Percentiles rank a stretch among this genome's conserved stretches.
These are phyloP conservation scores for Fistulifera pelliculosa DNA, from an alignment of 108 stramenopile species.

Conservation along the genomic window DNA sequence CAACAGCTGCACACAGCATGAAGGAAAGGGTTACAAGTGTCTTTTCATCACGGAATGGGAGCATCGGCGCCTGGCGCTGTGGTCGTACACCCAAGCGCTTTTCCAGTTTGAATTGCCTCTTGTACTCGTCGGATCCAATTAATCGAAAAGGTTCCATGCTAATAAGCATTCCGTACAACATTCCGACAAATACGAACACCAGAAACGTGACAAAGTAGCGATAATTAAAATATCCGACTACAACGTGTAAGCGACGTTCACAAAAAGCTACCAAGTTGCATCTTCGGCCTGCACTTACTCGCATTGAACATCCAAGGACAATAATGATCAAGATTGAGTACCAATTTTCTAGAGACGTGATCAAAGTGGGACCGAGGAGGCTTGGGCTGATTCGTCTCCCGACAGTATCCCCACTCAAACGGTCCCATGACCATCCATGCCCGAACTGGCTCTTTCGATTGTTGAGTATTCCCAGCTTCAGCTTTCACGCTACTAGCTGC, in stretches of 20 bases:
- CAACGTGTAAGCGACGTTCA: neutral
- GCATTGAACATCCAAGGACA: conserved; percentile 94
- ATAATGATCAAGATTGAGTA: conserved; percentile 96
- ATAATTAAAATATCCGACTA: conserved; percentile 95
- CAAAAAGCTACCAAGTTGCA: neutral
- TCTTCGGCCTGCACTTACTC: conserved; percentile 17
- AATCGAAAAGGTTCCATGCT: conserved; percentile 49
- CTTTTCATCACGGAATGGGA: conserved; percentile 53
- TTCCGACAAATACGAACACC: conserved; percentile 52
- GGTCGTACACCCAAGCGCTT: neutral
- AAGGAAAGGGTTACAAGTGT: conserved; percentile 62
- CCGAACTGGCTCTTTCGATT: conserved; percentile 7
- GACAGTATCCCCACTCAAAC: conserved; percentile 80
- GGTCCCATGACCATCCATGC: conserved; percentile 69
- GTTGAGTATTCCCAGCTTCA: neutral
- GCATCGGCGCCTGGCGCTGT: conserved; percentile 25
- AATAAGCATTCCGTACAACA: conserved; percentile 64
- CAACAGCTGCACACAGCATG: conserved; percentile 76
- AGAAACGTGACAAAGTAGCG: conserved; percentile 95
- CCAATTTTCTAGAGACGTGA: conserved; percentile 73
- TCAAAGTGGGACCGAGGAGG: conserved; percentile 85
- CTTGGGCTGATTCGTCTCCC: conserved; percentile 69
- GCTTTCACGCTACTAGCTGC: neutral
- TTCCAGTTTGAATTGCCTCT: conserved; percentile 25
- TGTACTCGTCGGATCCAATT: conserved; percentile 25